Evolutionary conservation across 495 filamentous ascomycete species (phyloP), one percentile per base, ranked within the genome.

Genomic region (Podospora comata): DNA sequence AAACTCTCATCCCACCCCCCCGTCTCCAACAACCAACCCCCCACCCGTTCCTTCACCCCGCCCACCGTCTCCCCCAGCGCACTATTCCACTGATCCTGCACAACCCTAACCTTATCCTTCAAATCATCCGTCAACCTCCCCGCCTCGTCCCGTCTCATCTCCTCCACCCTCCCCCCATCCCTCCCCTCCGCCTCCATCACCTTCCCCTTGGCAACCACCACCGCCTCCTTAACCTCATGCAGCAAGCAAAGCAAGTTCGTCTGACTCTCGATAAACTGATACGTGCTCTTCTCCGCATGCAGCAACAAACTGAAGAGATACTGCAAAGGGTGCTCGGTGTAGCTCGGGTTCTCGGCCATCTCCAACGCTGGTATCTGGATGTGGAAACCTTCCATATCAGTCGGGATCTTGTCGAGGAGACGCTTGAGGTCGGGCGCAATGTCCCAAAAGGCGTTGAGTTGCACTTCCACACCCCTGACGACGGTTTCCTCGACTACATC

Each of bases 231-330:
- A 28, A 97, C 93, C 78, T 97, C 95, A 73, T 99, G 95, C 72
- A 97, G 78, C 26, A 97, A 78, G 70, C 94, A 97, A n/a, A 98
- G 84, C 16, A 97, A 80, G 70, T 99, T 97, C 26, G 87, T 93
- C 83, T 99, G 94, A 3, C 85, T 89, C 81, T 99, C 95, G 68
- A 99, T 97, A 78, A 95, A 97, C 79, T 97, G 94, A 74, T 97
- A 97, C 27, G 91, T 92, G 64, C 88, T 91, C 79, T 92, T 95
- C 77, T 95, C 92, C 4, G 93, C 91, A 73, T 97, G 94, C 18
- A 85, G 82, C 19, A 99, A 84, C 64, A 98, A 82, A 27, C 86
- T 88, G 73, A 92, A 92, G 1, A 99, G 85, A 72, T 99, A 99
- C 77, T 96, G 91, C 73, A 97, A 73, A 48, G 95, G 95, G 75